phyloP scores from a whole-genome alignment of 495 filamentous ascomycete species.

The Bacidia gigantensis region DNA sequence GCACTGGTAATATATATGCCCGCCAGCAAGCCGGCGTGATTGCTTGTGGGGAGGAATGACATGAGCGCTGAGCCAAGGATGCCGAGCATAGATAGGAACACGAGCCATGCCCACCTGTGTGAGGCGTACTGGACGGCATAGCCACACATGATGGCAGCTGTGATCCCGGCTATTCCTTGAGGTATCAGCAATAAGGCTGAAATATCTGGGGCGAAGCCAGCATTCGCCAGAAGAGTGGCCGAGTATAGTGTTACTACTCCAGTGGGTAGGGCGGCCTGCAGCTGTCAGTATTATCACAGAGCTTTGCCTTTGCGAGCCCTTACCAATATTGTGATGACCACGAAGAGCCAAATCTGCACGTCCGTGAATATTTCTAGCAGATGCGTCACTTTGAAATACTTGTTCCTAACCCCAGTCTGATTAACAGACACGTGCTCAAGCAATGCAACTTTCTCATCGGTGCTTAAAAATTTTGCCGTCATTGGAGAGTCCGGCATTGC shows the following conservation, averaged over 20 bases:
- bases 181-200: neutral
- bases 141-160: neutral
- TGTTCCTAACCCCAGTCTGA: neutral
- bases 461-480: neutral
- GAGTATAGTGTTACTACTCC: neutral
- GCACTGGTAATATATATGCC: neutral
- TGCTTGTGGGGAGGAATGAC: neutral
- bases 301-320: neutral
- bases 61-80: neutral
- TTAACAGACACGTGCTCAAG: neutral
- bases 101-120: neutral
- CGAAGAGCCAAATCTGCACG: neutral
- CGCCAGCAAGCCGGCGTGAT: neutral
- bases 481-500: neutral
- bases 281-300: neutral
- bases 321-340: neutral
- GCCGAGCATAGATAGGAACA: neutral
- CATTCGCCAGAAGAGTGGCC: neutral
- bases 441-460: neutral
- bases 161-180: neutral
- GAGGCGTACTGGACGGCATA: neutral
- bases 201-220: neutral
- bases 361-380: neutral
- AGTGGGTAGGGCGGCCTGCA: neutral
- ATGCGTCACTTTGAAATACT: neutral